A percentile compares a stretch with the other conserved stretches of the same genome.
phyloP scores from a whole-genome alignment of 2,329 filamentous ascomycete species.

The Hypoxylon sp. region DNA sequence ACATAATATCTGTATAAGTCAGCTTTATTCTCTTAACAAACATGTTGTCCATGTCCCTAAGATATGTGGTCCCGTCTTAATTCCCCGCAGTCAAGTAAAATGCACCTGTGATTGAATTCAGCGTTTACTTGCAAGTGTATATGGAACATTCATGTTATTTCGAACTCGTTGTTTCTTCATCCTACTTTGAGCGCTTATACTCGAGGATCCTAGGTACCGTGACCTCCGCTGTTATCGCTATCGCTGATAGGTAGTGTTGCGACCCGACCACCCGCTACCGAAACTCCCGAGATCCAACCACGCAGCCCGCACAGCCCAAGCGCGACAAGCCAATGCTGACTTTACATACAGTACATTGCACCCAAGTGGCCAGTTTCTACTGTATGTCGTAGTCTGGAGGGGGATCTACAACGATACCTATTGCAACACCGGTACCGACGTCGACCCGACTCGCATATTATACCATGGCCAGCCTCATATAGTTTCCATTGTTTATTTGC shows the following conservation, averaged over 20 bases:
- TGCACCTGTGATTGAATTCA: neutral
- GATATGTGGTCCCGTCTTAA: neutral
- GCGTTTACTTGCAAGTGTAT: neutral
- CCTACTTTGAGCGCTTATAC: neutral
- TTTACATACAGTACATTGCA: conserved; percentile 21
- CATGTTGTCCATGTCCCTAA: neutral
- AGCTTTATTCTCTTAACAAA: neutral
- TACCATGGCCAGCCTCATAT: conserved; percentile 43
- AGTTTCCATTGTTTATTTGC: conserved; percentile 30
- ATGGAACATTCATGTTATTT: neutral
- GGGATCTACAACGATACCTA: conserved; percentile 37
- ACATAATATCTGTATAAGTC: neutral
- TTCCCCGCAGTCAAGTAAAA: neutral
- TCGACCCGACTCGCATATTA: conserved; percentile 21
- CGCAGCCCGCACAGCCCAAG: conserved; percentile 1
- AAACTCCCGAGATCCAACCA: conserved; percentile 45
- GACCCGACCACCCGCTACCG: conserved; percentile 42
- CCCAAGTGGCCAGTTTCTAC: conserved; percentile 15
- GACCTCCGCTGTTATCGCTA: conserved; percentile 25
- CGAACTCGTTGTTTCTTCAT: conserved; percentile 4
- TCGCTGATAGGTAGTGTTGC: conserved; percentile 5
- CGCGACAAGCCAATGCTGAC: conserved; percentile 16
- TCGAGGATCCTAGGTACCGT: neutral
- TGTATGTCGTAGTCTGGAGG: conserved; percentile 42
- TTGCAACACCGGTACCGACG: conserved; percentile 19